phyloP scores from a whole-genome alignment of 2,329 filamentous ascomycete species.

The Penicillium brevicompactum region DNA sequence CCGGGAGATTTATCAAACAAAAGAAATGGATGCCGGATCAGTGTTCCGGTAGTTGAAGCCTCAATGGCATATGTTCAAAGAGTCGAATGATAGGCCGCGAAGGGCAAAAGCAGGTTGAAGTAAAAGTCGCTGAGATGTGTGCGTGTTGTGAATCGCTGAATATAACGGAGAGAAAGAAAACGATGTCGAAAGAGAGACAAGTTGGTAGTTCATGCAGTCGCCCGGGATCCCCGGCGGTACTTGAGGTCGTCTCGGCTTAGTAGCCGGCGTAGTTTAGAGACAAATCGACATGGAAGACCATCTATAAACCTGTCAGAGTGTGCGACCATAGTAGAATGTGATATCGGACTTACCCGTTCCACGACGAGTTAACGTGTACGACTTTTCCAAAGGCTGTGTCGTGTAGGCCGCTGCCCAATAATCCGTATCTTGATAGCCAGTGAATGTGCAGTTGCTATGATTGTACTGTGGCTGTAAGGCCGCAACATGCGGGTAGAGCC shows the following conservation, averaged over 20 bases:
- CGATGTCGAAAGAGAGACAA: conserved; percentile 3
- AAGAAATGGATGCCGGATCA: conserved; percentile 1
- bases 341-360: conserved; percentile 28
- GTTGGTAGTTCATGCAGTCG: conserved; percentile 12
- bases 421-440: conserved; percentile 31
- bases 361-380: conserved; percentile 21
- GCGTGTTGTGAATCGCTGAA: background rate
- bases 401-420: conserved; percentile 38
- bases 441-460: conserved; percentile 30
- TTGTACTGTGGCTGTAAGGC: conserved; percentile 39
- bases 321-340: conserved; percentile 3
- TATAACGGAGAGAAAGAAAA: background rate
- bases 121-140: background rate
- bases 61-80: background rate
- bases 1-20: conserved; percentile 1
- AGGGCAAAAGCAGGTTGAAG: background rate
- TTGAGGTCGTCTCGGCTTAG: conserved; percentile 37
- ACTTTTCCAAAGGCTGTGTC: conserved; percentile 26
- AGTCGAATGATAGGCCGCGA: background rate
- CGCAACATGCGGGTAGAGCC: conserved; percentile 41
- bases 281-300: conserved; percentile 29
- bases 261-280: conserved; percentile 35
- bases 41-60: background rate
- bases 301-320: conserved; percentile 25
- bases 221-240: conserved; percentile 23